Percentiles rank a stretch among this genome's conserved stretches.
These are phyloP conservation scores for Tuber brumale DNA, from an alignment of 495 filamentous ascomycete genomes.

Conservation along the genomic window DNA sequence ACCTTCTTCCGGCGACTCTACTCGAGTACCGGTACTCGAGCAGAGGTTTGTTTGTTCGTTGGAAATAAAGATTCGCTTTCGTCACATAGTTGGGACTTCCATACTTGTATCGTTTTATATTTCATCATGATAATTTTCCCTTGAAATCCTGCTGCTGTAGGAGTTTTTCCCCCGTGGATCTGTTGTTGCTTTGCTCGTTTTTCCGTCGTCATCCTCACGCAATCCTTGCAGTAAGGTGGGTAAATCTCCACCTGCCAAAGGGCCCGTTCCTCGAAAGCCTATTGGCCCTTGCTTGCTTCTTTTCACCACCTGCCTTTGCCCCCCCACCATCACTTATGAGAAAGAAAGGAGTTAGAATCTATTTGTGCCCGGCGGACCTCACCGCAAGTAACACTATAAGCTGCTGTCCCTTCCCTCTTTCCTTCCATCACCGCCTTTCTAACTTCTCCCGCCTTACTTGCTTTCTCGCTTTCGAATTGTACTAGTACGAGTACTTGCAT, in stretches of 20 bases:
- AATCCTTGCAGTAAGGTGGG: slow-evolving; percentile 20
- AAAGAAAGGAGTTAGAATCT: background rate
- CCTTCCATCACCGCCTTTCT: background rate
- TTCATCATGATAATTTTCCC: background rate
- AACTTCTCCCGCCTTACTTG: background rate
- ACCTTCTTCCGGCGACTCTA: background rate
- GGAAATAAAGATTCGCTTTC: slow-evolving; percentile 8
- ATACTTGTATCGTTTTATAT: too few relatives aligned
- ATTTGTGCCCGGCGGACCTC: background rate
- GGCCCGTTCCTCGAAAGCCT: slow-evolving; percentile 14
- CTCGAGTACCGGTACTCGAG: too few relatives aligned
- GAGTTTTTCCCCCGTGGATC: slow-evolving; percentile 2
- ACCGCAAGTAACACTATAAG: background rate
- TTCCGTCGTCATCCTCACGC: slow-evolving; percentile 32
- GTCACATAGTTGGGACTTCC: background rate
- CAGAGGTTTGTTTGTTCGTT: background rate
- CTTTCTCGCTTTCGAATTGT: background rate
- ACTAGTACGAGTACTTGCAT: too few relatives aligned
- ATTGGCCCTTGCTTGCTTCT: slow-evolving; percentile 33
- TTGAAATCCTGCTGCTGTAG: background rate
- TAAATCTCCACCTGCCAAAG: slow-evolving; percentile 31
- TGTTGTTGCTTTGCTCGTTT: slow-evolving; percentile 2
- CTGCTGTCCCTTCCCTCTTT: background rate
- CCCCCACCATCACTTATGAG: background rate
- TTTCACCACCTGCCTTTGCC: slow-evolving; percentile 22